Base-by-base conservation (phyloP, 305 asterid species). In the Vinca major region DNA sequence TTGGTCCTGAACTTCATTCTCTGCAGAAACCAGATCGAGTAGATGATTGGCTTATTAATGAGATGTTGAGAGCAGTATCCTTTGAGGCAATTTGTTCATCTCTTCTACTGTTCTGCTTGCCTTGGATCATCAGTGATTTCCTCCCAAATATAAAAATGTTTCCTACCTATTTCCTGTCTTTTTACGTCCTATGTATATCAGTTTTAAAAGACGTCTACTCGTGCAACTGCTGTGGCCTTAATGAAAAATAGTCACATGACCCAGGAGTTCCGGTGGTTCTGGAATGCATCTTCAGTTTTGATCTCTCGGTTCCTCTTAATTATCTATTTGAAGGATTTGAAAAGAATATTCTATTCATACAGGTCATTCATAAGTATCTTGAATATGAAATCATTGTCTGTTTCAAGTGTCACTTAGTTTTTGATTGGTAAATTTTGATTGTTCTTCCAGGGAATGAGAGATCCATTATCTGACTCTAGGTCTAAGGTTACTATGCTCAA, bases 11-110 rank as follows among this genome's bases (percentile, higher is more conserved):
- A 68, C 57, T 53, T 60, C 63, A 40, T 74, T 40, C 63, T 68
- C 41, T 78, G 80, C 94, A 91, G 98, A 83, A 77, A 79, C 65
- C 83, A 4, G 81, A 74, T 54, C 86, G 92, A 71, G 95, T 84
- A 10, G 89, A 91, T 79, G 91, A 86, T 63, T 70, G 80, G 90
- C 94, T 91, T 67, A 69, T 81, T 61, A 65, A 75, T 68, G 94
- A 86, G 79, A 91, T 91, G 98, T 79, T 84, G 66, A 88, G 98
- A 89, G 89, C 98, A 45, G 98, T 91, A 91, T 91, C 98, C 98
- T 89, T 48, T 5, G 14, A 13, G 54, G 48, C 51, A 64, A 20
- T 39, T 21, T 7, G 11, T 10, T 7, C 7, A 11, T 12, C 8
- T 68, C 5, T 48, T 58, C 39, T n/a, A 12, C 21, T 26, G 43